These are phyloP conservation scores for Arctium lappa DNA, from an alignment of 129 eudicot species.

Conservation along the genomic window DNA sequence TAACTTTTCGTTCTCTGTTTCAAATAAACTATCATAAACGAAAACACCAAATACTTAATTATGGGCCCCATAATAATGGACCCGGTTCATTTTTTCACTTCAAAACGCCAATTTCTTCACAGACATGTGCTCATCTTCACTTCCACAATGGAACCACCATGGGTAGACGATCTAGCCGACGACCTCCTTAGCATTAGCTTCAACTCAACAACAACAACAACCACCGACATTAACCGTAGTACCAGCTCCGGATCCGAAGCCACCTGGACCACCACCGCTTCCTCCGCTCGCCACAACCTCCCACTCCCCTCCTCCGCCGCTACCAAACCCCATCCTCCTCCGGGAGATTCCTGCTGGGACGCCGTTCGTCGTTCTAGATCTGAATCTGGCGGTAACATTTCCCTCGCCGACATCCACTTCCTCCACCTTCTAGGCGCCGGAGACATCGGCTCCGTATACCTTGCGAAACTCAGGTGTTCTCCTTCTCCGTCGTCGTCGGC, in stretches of 20 bases:
- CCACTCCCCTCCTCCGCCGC: slow-evolving; percentile 8
- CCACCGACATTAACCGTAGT: slow-evolving; percentile 56
- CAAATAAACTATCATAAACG: no score
- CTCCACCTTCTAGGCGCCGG: slow-evolving; percentile 89
- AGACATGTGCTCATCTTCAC: not conserved
- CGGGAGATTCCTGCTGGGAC: slow-evolving; percentile 47
- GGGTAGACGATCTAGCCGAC: slow-evolving; percentile 53
- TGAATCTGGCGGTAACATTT: slow-evolving; percentile 24
- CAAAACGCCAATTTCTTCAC: not conserved
- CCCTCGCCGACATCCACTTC: slow-evolving; percentile 72
- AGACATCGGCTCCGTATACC: slow-evolving; percentile 87
- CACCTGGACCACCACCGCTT: slow-evolving; percentile 52
- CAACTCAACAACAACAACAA: slow-evolving; percentile 65
- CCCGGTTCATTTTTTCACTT: not conserved
- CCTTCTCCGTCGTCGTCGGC: slow-evolving; percentile 7
- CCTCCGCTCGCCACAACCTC: slow-evolving; percentile 30
- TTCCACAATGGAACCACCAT: slow-evolving; percentile 51
- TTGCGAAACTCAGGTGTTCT: slow-evolving; percentile 54
- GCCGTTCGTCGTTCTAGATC: slow-evolving; percentile 41
- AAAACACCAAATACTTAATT: not conserved
- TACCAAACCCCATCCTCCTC: slow-evolving; percentile 31
- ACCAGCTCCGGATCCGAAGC: slow-evolving; percentile 68
- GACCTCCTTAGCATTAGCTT: slow-evolving; percentile 83
- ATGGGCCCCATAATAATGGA: not conserved
- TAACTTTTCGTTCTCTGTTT: no score